Base-by-base conservation (phyloP, 176 grass and related monocot species). In the Tuctoria greenei region DNA sequence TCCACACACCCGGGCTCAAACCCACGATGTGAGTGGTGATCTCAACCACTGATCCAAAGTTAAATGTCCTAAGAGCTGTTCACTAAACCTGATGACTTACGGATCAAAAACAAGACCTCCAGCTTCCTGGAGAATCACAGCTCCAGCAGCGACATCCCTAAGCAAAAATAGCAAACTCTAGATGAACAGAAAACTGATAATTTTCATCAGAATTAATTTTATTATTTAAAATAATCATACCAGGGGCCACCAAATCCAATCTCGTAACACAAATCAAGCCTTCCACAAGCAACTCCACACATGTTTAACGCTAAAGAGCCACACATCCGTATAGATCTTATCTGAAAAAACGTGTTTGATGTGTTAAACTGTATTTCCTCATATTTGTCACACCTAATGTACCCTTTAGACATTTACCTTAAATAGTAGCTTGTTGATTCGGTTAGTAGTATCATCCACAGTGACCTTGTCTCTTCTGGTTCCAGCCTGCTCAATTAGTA, bases 231-330 rank as follows among this genome's bases (percentile, higher is more conserved):
- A 64, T 73, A 63, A 76, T 11, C 64, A 1, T 93, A 91, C 95
- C 91, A 99, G 64, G 92, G 95, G 47, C 92, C 95, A 67, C 95
- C 95, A 81, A 99, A 99, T 71, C 95, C 95, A 14, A 92, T 90
- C 70, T 95, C 95, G 26, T 99, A 99, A 72, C 95, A 95, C 61
- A 99, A 76, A 92, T 99, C 95, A 69, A 99, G 89, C 78, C 92
- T 90, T 66, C 95, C 95, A 34, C 91, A 99, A 34, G 95, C 95
- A 63, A 99, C 60, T 65, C 95, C 95, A 58, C 95, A 99, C 83
- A 99, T 72, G 82, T 86, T 92, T 84, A 95, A 73, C 6, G 95
- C 95, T 73, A 99, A 85, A 1, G 95, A 95, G 45, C 91, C 95
- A 52, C 95, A 95, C 95, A 99, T 99, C 27, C 92, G 80, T 74